Percentiles rank a stretch among this genome's conserved stretches.
Conservation (phyloP, 2,329 filamentous ascomycete genomes). For the Talaromyces amestolkiae region DNA sequence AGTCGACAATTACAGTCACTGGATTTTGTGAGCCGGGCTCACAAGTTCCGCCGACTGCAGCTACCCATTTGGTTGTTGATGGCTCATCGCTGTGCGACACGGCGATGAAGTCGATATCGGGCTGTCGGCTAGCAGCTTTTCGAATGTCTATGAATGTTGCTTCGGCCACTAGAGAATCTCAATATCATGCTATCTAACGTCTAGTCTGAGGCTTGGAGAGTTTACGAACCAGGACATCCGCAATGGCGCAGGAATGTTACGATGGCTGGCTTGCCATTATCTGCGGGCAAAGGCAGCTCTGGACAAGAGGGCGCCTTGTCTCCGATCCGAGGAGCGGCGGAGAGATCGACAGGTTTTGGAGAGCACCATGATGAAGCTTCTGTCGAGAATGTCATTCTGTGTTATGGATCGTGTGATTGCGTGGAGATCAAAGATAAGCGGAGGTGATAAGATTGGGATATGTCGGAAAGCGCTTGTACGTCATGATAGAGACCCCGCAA, state of each 20-base stretch:
- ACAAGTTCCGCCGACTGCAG: not conserved
- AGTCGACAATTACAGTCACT: not conserved
- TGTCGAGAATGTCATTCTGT: not conserved
- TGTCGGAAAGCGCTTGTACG: not conserved
- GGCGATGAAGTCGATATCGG: not conserved
- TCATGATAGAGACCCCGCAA: not conserved
- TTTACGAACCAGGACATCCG: not conserved
- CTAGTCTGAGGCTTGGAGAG: not conserved
- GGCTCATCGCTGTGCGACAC: not conserved
- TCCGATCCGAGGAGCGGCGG: not conserved
- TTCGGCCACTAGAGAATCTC: not conserved
- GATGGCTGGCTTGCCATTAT: not conserved
- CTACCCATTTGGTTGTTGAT: not conserved
- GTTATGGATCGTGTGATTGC: not conserved
- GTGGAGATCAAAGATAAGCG: not conserved
- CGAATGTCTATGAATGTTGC: not conserved
- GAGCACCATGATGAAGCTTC: not conserved
- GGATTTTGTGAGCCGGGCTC: not conserved
- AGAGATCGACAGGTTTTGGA: not conserved
- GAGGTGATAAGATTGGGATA: not conserved
- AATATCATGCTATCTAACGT: not conserved
- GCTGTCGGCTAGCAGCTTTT: not conserved
- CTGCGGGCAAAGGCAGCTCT: not conserved
- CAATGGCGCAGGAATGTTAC: not conserved
- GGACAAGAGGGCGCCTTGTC: not conserved